These are phyloP conservation scores for Cucumis cinereus DNA, from an alignment of 306 rosid genomes.

Conservation along the genomic window DNA sequence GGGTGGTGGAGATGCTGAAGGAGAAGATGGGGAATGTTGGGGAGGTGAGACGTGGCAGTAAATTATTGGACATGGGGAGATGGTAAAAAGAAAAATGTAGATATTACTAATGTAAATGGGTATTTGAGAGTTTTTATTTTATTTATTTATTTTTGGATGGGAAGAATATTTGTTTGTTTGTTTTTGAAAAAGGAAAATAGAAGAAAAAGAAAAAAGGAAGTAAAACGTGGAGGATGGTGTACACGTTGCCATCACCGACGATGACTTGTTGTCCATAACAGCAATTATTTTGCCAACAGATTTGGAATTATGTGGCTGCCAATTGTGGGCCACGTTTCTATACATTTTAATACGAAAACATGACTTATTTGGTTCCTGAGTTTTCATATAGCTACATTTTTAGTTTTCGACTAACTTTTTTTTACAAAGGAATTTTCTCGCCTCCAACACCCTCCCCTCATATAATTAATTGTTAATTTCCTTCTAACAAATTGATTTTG, in stretches of 20 bases:
- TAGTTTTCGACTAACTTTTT: neutral
- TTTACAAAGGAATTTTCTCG: too few relatives aligned
- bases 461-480: too few relatives aligned
- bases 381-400: too few relatives aligned
- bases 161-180: neutral
- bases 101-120: neutral
- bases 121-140: too few relatives aligned
- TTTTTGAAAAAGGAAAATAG: neutral
- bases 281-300: neutral
- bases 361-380: too few relatives aligned
- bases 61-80: neutral
- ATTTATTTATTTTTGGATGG: neutral
- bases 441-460: too few relatives aligned
- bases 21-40: neutral
- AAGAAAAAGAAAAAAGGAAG: neutral
- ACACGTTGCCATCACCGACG: slow-evolving; percentile 10
- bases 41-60: neutral
- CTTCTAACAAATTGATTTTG: too few relatives aligned
- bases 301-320: neutral
- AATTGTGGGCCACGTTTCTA: neutral
- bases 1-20: slow-evolving; percentile 11
- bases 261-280: neutral
- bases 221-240: slow-evolving; percentile 1
- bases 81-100: neutral
- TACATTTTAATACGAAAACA: too few relatives aligned